These are phyloP conservation scores for Asparagopsis taxiformis DNA, from an alignment of 31 red algal genomes.

Conservation along the genomic window DNA sequence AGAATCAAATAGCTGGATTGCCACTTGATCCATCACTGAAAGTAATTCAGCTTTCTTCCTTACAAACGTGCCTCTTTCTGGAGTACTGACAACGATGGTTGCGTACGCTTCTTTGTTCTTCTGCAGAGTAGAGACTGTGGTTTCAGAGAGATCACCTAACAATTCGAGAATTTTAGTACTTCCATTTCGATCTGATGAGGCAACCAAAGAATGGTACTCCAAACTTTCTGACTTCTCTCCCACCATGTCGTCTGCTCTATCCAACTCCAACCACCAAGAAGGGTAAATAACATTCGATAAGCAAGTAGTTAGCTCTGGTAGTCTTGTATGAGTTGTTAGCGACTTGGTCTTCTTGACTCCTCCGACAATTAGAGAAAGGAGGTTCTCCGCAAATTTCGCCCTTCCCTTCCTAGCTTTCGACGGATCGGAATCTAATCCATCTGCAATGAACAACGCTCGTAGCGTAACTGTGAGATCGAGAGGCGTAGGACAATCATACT, in stretches of 20 bases:
- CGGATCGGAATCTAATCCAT: constrained; percentile 53
- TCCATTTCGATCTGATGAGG: constrained; percentile 19
- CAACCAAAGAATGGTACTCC: constrained; percentile 12
- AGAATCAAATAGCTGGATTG: constrained; percentile 36
- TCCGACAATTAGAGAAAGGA: constrained; percentile 52
- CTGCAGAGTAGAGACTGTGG: constrained; percentile 32
- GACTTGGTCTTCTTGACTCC: constrained; percentile 24
- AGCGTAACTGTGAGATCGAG: constrained; percentile 42
- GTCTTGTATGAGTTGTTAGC: constrained; percentile 37
- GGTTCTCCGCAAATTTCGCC: constrained; percentile 53
- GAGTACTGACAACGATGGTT: constrained; percentile 46
- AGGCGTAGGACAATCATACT: constrained; percentile 64
- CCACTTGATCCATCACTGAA: constrained; percentile 40
- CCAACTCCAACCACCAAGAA: constrained; percentile 63
- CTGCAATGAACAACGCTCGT: constrained; percentile 52
- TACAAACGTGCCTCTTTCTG: constrained; percentile 46
- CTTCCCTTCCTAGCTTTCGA: constrained; percentile 50
- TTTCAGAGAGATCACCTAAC: constrained; percentile 55
- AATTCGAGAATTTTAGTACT: constrained; percentile 41
- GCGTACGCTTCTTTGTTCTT: constrained; percentile 35
- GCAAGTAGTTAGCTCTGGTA: constrained; percentile 60
- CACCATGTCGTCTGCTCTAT: constrained; percentile 14
- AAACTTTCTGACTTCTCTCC: constrained; percentile 10
- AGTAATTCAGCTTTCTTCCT: constrained; percentile 51
- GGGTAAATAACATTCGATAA: constrained; percentile 59